phyloP scores from a whole-genome alignment of 805 yeast genomes.

The Candida glaebosa region DNA sequence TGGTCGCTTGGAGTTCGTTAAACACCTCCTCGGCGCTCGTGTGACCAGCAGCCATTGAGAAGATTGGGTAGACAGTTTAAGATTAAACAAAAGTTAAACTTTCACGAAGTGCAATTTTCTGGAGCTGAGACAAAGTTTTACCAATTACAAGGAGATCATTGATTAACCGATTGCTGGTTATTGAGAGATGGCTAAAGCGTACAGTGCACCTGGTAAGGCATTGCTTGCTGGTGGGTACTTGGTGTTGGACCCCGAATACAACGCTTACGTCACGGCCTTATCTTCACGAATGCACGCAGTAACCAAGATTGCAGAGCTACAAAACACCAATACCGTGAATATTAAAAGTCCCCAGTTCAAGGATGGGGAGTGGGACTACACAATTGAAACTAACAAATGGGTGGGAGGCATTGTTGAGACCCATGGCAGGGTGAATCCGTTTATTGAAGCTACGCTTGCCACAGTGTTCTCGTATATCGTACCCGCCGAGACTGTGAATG shows the following conservation, averaged over 20 bases:
- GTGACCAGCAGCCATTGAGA: neutral
- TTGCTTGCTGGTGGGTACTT: constrained; percentile 92
- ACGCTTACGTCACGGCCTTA: constrained; percentile 80
- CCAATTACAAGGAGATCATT: too few species aligned
- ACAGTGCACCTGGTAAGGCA: constrained; percentile 96
- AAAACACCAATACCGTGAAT: constrained; percentile 25
- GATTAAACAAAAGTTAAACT: too few species aligned
- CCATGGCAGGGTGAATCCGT: constrained; percentile 57
- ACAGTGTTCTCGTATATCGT: constrained; percentile 53
- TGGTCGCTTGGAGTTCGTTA: constrained; percentile 23
- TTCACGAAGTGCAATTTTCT: too few species aligned
- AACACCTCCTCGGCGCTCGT: constrained; percentile 8
- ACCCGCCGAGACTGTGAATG: constrained; percentile 26
- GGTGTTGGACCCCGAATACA: constrained; percentile 74
- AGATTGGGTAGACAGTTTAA: neutral
- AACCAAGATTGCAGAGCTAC: constrained; percentile 19
- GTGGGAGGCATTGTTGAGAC: constrained; percentile 21
- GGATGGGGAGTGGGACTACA: constrained; percentile 67
- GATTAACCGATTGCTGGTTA: neutral
- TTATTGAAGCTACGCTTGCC: constrained; percentile 60
- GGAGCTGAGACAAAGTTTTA: too few species aligned
- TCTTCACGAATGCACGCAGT: constrained; percentile 88
- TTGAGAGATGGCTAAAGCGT: constrained; percentile 41
- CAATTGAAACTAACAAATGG: constrained; percentile 16
- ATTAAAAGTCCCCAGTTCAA: constrained; percentile 76